Evolutionary conservation across 2,329 filamentous ascomycete genomes (phyloP), one percentile per base, ranked within the genome.

Genomic region (Neoscytalidium dimidiatum): DNA sequence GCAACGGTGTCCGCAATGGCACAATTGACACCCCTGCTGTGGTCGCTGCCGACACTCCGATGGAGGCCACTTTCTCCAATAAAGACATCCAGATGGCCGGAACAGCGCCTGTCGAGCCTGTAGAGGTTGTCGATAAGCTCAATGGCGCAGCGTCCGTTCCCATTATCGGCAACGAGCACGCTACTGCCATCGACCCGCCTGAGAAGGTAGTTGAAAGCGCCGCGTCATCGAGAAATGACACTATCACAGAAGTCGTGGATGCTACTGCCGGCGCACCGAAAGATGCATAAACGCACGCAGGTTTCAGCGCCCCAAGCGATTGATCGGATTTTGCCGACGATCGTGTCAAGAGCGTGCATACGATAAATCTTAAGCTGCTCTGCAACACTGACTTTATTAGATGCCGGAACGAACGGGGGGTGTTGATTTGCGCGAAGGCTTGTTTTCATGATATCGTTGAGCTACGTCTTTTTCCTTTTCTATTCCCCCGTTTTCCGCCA

Each of bases 21-120:
- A 56, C 21, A 4, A 46, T 58, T 41, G 52, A 33, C 8, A 35
- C 28, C 35, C 17, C 51, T 11, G 48, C 51, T 14, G 41, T 61
- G 11, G 21, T 48, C 23, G 60, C 29, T 7, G 49, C 41, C 51
- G 62, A 48, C 49, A 48, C 62, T 19, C 49, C 49, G 1, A 56
- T 64, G 61, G 61, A 64, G n/a, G 46, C 49, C 35, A 17, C 28
- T 44, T 53, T 64, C 49, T 21, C 26, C 28, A 31, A 33, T 19
- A 46, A 29, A 11, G 44, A 38, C 19, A 29, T 19, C 26, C 46
- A 26, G 23, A 49, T 51, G 28, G 29, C 9, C 29, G 33, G 33
- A 6, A 56, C 33, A 19, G 29, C n/a, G 2, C 28, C 17, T 29
- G n/a, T n/a, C n/a, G n/a, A n/a, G n/a, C 13, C 31, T 60, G 17